A percentile compares a stretch with the other conserved stretches of the same genome.
phyloP scores from a whole-genome alignment of 169 alveolate genomes.

The Eimeria praecox region DNA sequence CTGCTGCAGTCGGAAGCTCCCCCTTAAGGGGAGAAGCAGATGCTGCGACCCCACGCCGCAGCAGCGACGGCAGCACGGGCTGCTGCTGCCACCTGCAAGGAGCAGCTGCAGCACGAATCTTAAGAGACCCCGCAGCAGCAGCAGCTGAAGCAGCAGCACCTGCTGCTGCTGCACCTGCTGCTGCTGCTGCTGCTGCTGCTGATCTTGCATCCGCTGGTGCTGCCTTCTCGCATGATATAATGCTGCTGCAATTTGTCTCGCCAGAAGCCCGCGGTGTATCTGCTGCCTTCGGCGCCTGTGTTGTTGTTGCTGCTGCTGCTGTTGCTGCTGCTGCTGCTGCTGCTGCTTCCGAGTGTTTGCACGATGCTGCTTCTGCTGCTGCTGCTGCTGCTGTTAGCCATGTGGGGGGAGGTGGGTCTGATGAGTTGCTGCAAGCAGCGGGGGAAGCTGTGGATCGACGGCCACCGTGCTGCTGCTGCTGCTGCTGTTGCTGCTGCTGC shows the following conservation, averaged over 20 bases:
- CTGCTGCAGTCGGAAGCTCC: slow-evolving; percentile 36
- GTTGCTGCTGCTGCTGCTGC: slow-evolving; percentile 19
- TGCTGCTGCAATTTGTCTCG: background rate
- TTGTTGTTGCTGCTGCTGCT: background rate
- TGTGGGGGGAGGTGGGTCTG: background rate
- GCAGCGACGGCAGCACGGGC: slow-evolving; percentile 41
- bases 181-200: slow-evolving; percentile 50
- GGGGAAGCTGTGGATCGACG: background rate
- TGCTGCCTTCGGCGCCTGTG: background rate
- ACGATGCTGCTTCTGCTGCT: background rate
- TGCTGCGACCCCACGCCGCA: slow-evolving; percentile 21
- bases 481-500: slow-evolving; percentile 55
- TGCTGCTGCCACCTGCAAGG: slow-evolving; percentile 50
- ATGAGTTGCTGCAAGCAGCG: background rate
- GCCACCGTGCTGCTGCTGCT: slow-evolving; percentile 51
- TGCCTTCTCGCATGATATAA: background rate
- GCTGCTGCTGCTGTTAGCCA: slow-evolving; percentile 24
- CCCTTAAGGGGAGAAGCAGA: background rate
- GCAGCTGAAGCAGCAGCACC: slow-evolving; percentile 45
- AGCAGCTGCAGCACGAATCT: slow-evolving; percentile 57
- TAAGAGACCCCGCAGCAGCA: slow-evolving; percentile 53
- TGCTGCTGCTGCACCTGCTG: slow-evolving; percentile 51
- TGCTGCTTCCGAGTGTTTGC: background rate
- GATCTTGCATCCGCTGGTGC: slow-evolving; percentile 29
- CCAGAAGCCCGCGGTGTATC: background rate